Evolutionary conservation across 768 basidiomycete species (phyloP).

Genomic region (Crepidotus variabilis): DNA sequence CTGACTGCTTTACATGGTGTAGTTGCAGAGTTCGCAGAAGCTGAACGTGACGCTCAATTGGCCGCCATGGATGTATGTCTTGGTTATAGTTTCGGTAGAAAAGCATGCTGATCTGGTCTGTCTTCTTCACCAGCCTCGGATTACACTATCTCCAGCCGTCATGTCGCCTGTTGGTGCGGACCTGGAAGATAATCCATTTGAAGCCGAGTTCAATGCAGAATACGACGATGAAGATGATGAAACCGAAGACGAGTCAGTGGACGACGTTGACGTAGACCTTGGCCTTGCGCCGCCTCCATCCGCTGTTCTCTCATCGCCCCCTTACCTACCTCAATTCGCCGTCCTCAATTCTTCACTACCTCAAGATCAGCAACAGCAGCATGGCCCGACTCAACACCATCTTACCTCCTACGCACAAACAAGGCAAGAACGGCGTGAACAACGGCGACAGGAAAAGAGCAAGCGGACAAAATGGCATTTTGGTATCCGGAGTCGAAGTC

Average conservation of each 20-base stretch:
- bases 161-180: constrained; percentile 61
- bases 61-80: constrained; percentile 75
- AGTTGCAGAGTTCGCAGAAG: constrained; percentile 80
- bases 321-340: constrained; percentile 36
- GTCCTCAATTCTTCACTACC: constrained; percentile 89
- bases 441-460: constrained; percentile 57
- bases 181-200: constrained; percentile 76
- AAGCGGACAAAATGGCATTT: constrained; percentile 96
- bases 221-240: constrained; percentile 56
- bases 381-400: constrained; percentile 59
- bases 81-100: constrained; percentile 7
- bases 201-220: constrained; percentile 64
- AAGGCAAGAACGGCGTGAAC: constrained; percentile 42
- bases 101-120: neutral
- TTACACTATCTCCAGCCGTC: constrained; percentile 61
- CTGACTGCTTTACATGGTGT: constrained; percentile 3
- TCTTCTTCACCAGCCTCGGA: constrained; percentile 51
- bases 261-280: constrained; percentile 35
- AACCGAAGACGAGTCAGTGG: constrained; percentile 51
- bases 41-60: constrained; percentile 78
- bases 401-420: constrained; percentile 65
- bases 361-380: constrained; percentile 26
- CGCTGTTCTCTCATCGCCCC: constrained; percentile 3
- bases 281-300: constrained; percentile 21
- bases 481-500: constrained; percentile 89